phyloP scores from a whole-genome alignment of 139 green algal genomes.

The Chlorella sp. region DNA sequence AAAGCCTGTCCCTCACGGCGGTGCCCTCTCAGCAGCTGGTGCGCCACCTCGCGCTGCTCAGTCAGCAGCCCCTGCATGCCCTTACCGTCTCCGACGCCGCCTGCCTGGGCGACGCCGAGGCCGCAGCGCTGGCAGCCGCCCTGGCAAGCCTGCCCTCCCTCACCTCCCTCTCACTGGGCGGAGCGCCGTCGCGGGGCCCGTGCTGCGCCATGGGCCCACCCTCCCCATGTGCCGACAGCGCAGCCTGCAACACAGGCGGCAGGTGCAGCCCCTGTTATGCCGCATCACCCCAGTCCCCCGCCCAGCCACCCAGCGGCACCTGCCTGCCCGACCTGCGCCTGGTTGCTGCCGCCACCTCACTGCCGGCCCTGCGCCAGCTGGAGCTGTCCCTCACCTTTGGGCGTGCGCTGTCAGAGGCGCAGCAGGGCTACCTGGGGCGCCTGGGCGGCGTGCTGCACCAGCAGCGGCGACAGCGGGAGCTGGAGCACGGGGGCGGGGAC shows the following conservation, averaged over 20 bases:
- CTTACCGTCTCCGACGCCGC: conserved; percentile 1
- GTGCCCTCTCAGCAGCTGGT: not conserved
- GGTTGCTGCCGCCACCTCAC: not conserved
- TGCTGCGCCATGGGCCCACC: not conserved
- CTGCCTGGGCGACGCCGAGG: not conserved
- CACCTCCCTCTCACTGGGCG: not conserved
- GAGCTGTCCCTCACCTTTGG: conserved; percentile 24
- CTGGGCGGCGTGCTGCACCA: conserved; percentile 25
- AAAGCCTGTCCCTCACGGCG: not conserved
- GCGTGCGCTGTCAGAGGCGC: not conserved
- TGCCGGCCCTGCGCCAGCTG: conserved; percentile 16
- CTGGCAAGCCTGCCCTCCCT: not conserved
- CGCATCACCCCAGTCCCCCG: not conserved
- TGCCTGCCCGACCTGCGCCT: conserved; percentile 2
- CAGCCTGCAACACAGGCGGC: not conserved
- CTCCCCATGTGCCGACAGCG: not conserved
- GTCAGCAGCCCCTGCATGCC: not conserved
- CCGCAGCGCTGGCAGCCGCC: not conserved
- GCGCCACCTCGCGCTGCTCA: not conserved
- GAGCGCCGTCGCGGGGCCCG: not conserved
- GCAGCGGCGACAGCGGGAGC: not conserved
- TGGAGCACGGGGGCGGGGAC: not conserved
- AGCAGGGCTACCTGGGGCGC: conserved; percentile 13
- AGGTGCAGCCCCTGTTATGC: not conserved
- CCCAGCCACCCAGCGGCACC: not conserved